Base-by-base conservation (phyloP, 2,329 filamentous ascomycete species). In the Nakataea oryzae region DNA sequence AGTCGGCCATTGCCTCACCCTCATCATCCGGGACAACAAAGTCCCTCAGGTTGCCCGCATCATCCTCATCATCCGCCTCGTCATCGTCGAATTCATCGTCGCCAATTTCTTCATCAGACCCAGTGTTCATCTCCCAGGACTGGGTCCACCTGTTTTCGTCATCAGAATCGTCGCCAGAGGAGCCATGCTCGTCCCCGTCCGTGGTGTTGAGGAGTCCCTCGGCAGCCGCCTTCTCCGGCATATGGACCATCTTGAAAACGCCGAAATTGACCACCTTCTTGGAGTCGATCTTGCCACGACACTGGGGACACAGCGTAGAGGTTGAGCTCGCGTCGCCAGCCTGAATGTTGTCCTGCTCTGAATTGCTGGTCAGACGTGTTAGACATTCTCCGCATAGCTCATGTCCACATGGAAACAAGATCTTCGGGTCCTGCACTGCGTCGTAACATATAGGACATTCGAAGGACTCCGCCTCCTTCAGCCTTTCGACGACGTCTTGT, bases 401-500 rank as follows among this genome's bases (percentile, higher is more conserved):
- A 69, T 96, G 92, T 2, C 92, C 92, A 69, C 92, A 96, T 1
- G 91, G 91, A 60, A 91, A 79, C 72, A 93, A 88, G 65, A 96
- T 90, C 3, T 83, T 83, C 0, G 90, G 89, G 65, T 93, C 92
- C 17, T 82, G 79, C 8, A 88, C 84, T 2, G 80, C 86, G 68
- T 96, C 92, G 63, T 89, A 87, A 71, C 92, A 96, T 26, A 95
- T 86, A 0, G 90, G 90, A 69, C 92, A 96, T 70, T 93, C 88
- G 59, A 93, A 90, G 2, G 79, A 81, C 1, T 85, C 79, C 1
- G 73, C 71, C 1, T 69, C 71, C 66, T 78, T 88, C 70, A 95
- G 81, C 8, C 90, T 84, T n/a, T 77, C 70, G 24, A 96, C 79
- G 14, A 91, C 88, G 21, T 83, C 77, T 0, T 73, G 67, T 7